phyloP scores from a whole-genome alignment of 2,329 filamentous ascomycete species.

The Neurospora crassa region DNA sequence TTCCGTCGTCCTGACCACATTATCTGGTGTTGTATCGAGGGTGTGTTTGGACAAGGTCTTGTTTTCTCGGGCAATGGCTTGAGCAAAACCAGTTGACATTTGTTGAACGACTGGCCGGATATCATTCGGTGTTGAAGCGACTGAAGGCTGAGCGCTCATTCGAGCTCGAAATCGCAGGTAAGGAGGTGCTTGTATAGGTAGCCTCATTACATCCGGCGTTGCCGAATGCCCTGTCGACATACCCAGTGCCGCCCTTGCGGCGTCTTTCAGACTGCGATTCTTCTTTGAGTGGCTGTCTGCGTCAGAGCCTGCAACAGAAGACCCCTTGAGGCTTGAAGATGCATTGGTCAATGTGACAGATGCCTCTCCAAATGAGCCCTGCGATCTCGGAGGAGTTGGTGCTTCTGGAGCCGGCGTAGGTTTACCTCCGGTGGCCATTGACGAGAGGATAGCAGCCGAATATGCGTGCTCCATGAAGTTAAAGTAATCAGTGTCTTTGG shows the following conservation, averaged over 20 bases:
- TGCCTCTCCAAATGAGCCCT: background rate
- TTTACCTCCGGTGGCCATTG: background rate
- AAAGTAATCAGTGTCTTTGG: slow-evolving; percentile 13
- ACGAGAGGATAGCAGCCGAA: slow-evolving; percentile 2
- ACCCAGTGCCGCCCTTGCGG: slow-evolving; percentile 25
- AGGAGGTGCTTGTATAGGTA: slow-evolving; percentile 9
- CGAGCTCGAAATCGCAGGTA: slow-evolving; percentile 11
- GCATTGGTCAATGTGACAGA: background rate
- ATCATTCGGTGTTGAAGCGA: background rate
- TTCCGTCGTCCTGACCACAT: slow-evolving; percentile 6
- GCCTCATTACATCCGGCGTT: slow-evolving; percentile 2
- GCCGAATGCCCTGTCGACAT: slow-evolving; percentile 10
- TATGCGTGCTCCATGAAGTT: slow-evolving; percentile 13
- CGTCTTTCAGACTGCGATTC: slow-evolving; percentile 25
- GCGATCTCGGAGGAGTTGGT: background rate
- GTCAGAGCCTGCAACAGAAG: slow-evolving; percentile 8
- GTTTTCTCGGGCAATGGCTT: background rate
- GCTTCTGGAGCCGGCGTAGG: background rate
- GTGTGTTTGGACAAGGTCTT: background rate
- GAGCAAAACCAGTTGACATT: background rate
- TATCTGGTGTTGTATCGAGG: slow-evolving; percentile 3
- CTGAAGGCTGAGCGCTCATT: slow-evolving; percentile 6
- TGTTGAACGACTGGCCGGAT: background rate
- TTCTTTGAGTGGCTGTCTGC: slow-evolving; percentile 16
- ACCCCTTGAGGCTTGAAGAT: slow-evolving; percentile 7